Evolutionary conservation across 495 filamentous ascomycete species (phyloP), one percentile per base, ranked within the genome.

Genomic region (Cetradonia linearis): DNA sequence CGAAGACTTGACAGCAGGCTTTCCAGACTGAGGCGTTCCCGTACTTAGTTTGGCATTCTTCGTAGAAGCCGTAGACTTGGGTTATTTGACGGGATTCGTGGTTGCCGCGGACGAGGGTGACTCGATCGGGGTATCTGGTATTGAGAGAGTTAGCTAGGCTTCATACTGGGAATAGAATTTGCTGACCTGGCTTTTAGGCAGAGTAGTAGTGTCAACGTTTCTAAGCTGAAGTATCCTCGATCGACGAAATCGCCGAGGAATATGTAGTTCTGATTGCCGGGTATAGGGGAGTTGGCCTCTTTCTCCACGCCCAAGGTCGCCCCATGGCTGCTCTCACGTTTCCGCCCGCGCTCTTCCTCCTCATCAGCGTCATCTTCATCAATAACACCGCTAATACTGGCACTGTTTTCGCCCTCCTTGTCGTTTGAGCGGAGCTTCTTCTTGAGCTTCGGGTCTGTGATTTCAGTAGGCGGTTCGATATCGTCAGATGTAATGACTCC

Each of bases 11-110:
- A 67, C 93, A 98, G 74, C 93, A 98, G 0, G 91, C 88, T 73
- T 98, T 98, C 93, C 93, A 98, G 23, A 98, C 93, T 10, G 89
- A 95, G 7, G 93, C 93, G 70, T 96, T 97, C 60, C 92, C 92
- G 68, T 98, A 98, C 69, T 98, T 98, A 66, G 88, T 86, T 68
- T 95, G 88, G 72, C 93, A 98, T 69, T 98, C 93, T 67, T 97
- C 93, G 76, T 97, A 96, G 75, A 98, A 98, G 4, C 93, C 93
- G 67, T 98, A 98, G 6, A 98, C 93, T 70, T 96, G 92, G 10
- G 93, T 98, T 61, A 98, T 98, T 70, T 98, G 93, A 18, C 93
- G 85, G 20, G 92, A 96, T 68, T 98, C 93, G 71, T 98, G 93
- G 67, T 98, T 98, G 33, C 93, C 93, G 38, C 93, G 91, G 33